Conservation (phyloP, 2,329 filamentous ascomycete genomes). For the Fusarium nisikadoi region DNA sequence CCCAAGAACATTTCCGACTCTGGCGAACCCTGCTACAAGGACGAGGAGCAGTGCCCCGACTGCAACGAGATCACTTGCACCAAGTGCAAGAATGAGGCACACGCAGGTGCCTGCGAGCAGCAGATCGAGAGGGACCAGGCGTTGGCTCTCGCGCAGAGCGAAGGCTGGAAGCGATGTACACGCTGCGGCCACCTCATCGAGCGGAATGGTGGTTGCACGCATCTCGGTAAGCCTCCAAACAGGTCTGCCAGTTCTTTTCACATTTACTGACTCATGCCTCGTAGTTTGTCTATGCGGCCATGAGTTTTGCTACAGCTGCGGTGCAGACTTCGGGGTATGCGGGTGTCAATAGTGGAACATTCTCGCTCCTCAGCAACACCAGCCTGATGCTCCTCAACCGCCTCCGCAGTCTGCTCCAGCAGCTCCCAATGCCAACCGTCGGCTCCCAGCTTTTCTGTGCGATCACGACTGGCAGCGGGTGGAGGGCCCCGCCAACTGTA, state of each 20-base stretch:
- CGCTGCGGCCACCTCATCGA: conserved; percentile 59
- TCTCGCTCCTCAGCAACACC: neutral
- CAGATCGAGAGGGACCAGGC: conserved; percentile 55
- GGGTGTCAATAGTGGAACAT: conserved; percentile 39
- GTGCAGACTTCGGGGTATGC: neutral
- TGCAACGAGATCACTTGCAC: conserved; percentile 51
- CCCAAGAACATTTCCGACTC: neutral
- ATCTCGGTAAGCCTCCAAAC: conserved; percentile 61
- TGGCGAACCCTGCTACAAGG: neutral
- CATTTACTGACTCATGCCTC: neutral
- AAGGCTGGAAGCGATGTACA: conserved; percentile 63
- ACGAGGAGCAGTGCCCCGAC: neutral
- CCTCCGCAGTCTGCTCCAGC: neutral
- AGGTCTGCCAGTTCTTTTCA: too few relatives aligned
- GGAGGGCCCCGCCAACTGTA: neutral
- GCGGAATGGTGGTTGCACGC: conserved; percentile 59
- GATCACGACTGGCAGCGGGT: neutral
- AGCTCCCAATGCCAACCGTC: neutral
- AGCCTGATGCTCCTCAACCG: neutral
- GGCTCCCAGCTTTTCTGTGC: neutral
- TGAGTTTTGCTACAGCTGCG: conserved; percentile 62
- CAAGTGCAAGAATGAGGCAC: conserved; percentile 58
- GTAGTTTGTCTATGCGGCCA: conserved; percentile 57
- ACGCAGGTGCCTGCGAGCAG: conserved; percentile 59
- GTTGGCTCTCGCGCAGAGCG: conserved; percentile 50